Evolutionary conservation across 192 early-diverging fungal species (phyloP).

Genomic region (Coemansia sp.): DNA sequence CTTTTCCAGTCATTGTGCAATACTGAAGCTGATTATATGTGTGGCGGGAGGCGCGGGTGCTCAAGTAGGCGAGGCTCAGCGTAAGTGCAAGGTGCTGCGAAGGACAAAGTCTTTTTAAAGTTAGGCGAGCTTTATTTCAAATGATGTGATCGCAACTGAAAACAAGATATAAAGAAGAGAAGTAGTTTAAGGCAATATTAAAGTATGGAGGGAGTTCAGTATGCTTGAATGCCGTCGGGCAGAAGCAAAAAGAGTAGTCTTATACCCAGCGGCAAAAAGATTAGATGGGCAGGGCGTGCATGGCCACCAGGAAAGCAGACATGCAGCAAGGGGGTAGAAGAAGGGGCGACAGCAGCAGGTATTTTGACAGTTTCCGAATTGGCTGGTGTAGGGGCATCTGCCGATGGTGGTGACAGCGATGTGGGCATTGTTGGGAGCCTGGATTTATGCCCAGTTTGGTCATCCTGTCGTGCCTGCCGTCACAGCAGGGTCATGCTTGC

Average conservation of each 20-base stretch:
- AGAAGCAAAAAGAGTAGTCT: neutral
- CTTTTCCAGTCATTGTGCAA: neutral
- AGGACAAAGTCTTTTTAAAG: no score
- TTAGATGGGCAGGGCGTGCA: neutral
- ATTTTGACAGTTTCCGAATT: slow-evolving; percentile 6
- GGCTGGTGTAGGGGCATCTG: neutral
- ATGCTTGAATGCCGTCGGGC: neutral
- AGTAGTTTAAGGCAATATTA: neutral
- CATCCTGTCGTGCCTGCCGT: no score
- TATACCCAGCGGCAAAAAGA: neutral
- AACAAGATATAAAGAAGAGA: neutral
- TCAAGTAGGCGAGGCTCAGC: no score
- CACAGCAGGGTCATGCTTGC: no score
- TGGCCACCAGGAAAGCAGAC: neutral
- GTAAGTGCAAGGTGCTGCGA: no score
- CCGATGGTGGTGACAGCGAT: neutral
- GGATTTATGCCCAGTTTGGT: no score
- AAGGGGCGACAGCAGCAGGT: neutral
- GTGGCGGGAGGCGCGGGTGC: no score
- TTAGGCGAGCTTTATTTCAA: neutral
- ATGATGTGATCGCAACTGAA: neutral
- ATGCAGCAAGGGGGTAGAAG: neutral
- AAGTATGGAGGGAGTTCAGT: neutral
- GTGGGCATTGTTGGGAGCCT: neutral
- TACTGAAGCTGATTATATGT: no score